Percentiles rank a stretch among this genome's conserved stretches.
Evolutionary conservation across 2,329 filamentous ascomycete species (phyloP).

Genomic region (Akanthomyces dipterigenus): DNA sequence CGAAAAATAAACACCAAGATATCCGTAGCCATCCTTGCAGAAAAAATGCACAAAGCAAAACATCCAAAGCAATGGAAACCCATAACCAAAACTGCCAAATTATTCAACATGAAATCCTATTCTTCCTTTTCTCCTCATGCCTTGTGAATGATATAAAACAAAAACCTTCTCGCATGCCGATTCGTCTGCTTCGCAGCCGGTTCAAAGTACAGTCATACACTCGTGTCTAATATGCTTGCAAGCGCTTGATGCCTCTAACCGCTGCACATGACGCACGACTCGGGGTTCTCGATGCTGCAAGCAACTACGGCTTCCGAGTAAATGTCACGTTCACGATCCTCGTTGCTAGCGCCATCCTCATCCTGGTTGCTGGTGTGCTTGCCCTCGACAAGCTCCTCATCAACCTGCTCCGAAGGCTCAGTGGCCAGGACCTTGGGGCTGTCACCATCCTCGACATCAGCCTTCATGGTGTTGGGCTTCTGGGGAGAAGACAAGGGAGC

Average conservation of each 20-base stretch:
- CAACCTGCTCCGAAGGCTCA: slow-evolving; percentile 57
- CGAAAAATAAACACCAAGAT: slow-evolving; percentile 1
- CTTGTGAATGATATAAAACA: neutral
- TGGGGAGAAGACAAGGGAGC: slow-evolving; percentile 50
- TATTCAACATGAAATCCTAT: neutral
- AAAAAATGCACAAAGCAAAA: neutral
- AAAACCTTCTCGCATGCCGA: slow-evolving; percentile 20
- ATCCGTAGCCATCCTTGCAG: neutral
- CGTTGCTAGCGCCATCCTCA: slow-evolving; percentile 62
- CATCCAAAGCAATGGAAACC: neutral
- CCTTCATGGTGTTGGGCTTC: slow-evolving; percentile 64
- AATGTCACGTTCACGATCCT: slow-evolving; percentile 80
- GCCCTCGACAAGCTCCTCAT: slow-evolving; percentile 56
- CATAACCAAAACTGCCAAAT: neutral
- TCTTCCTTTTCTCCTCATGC: neutral
- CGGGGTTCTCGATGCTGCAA: slow-evolving; percentile 97
- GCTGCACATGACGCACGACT: slow-evolving; percentile 95
- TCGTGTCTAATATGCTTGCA: slow-evolving; percentile 6
- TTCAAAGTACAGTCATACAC: slow-evolving; percentile 23
- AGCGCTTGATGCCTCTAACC: slow-evolving; percentile 49
- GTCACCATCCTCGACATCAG: slow-evolving; percentile 68
- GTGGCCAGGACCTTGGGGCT: slow-evolving; percentile 72
- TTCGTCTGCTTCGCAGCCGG: slow-evolving; percentile 1
- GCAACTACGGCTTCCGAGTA: slow-evolving; percentile 87
- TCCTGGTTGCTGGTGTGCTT: slow-evolving; percentile 68